Base-by-base conservation (phyloP, 768 basidiomycete genomes). In the Pleurotus cornucopiae region DNA sequence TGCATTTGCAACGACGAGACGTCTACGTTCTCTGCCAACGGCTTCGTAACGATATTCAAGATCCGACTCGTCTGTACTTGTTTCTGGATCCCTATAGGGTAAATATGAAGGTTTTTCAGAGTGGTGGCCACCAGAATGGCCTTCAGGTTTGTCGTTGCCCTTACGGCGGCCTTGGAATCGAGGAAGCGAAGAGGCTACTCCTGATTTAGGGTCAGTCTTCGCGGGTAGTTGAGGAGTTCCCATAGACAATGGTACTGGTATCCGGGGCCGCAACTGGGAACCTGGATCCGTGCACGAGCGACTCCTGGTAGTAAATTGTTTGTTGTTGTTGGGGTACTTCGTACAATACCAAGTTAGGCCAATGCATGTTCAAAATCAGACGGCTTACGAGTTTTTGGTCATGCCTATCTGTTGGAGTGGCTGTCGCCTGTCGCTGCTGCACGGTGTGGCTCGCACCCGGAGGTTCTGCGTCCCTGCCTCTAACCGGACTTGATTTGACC, bases 1-100 rank as follows among this genome's bases (percentile, higher is more conserved):
- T 1, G 74, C 73, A 55, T 79, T 80, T 5, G 76, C 70, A 21
- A 81, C 75, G 9, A 73, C 74, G 14, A 80, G 64, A 41, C 72
- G 77, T 4, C 78, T 72, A 49, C 67, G 69, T 14, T 75, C 70
- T 38, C 67, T 64, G 44, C 66, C 64, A 46, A 71, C 70, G 52
- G 58, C 62, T 52, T 79, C 76, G 59, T 73, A 74, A 12, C 67
- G 72, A 26, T 61, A 63, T 56, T 80, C 78, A 3, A 76, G 52
- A 52, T 81, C 77, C 9, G 79, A 80, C 25, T 78, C 77, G 46
- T 76, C 73, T 1, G 69, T 57, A 5, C 59, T 66, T 14, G 58
- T 55, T 7, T 61, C 60, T 11, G 64, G 58, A 23, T 59, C 61
- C n/a, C 63, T 51, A 38, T 62, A 62, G 12, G 64, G 61, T 6